Evolutionary conservation across 2,329 filamentous ascomycete genomes (phyloP), one percentile per base, ranked within the genome.

Genomic region (Verticillium isaacii): DNA sequence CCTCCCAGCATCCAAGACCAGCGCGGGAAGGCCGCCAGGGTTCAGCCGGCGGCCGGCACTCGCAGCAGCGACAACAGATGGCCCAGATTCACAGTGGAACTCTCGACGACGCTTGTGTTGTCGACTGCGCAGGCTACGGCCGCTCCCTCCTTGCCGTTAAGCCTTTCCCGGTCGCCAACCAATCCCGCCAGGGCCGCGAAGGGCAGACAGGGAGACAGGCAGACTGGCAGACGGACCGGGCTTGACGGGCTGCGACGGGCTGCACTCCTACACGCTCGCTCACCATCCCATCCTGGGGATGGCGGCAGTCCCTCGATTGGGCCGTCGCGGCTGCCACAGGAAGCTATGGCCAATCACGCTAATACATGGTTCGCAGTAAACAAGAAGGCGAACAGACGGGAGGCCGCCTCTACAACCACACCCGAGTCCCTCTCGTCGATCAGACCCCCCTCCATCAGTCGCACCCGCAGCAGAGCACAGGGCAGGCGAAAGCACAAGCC

Each of bases 321-420:
- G 58, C 57, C 29, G 41, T 32, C 59, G 56, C 62, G 62, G 60
- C 62, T 62, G 37, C 17, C 62, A 17, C 57, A 19, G 56, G 57
- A 60, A 64, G 62, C 64, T 61, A 64, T 65, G 62, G 56, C 64
- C 64, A 65, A 65, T 62, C 64, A 64, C 37, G 58, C 64, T 65
- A 65, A 65, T 55, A 29, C 60, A 57, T 58, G 60, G 64, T 56
- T 65, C 59, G 52, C 58, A 65, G 64, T 17, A 41, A 17, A 41
- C 32, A 34, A 29, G 34, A 41, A 58, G 32, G 17, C 9, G 19
- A 37, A 57, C 37, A 58, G 19, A 58, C 36, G 32, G 36, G 32
- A 29, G 52, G 19, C 54, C 58, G 45, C 25, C 15, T 39, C n/a
- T 19, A 55, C 59, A 56, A 32, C 54, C 61, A 39, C 56, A 41